Evolutionary conservation across 257 asterid species (phyloP).

Genomic region (Capsicum rhomboideum): DNA sequence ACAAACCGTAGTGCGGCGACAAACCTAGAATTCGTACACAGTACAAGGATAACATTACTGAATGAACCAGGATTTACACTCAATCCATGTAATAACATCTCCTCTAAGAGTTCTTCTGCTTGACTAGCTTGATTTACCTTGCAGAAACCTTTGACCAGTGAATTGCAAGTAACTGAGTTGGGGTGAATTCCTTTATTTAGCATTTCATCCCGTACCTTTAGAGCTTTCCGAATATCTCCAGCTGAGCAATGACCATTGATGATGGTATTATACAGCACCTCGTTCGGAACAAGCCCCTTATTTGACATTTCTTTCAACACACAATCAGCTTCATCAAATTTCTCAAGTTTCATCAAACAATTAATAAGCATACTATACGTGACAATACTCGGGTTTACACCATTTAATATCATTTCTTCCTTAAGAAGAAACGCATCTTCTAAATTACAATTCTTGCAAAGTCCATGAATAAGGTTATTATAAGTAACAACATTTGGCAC

Average conservation of each 20-base stretch:
- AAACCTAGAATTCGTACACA: conserved; percentile 35
- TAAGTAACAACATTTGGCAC: conserved; percentile 66
- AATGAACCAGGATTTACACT: conserved; percentile 42
- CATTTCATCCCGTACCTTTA: conserved; percentile 62
- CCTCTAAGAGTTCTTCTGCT: conserved; percentile 44
- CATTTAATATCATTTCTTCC: conserved; percentile 50
- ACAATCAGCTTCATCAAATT: conserved; percentile 46
- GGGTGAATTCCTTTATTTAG: conserved; percentile 33
- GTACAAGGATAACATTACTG: conserved; percentile 34
- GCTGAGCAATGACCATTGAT: conserved; percentile 64
- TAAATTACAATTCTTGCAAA: conserved; percentile 43
- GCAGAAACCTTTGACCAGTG: conserved; percentile 59
- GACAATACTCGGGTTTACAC: conserved; percentile 55
- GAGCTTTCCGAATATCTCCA: conserved; percentile 47
- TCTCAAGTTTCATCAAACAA: conserved; percentile 53
- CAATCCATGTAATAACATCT: conserved; percentile 48
- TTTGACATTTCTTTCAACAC: conserved; percentile 57
- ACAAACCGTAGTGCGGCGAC: conserved; percentile 45
- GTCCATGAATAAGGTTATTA: conserved; percentile 68
- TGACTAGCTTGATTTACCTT: conserved; percentile 46
- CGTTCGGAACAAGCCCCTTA: conserved; percentile 54
- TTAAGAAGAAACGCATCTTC: conserved; percentile 56
- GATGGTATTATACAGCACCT: conserved; percentile 56
- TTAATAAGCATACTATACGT: conserved; percentile 64
- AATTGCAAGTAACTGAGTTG: conserved; percentile 52